Evolutionary conservation across 2,329 filamentous ascomycete species (phyloP).

Genomic region (Xylaria sp.): DNA sequence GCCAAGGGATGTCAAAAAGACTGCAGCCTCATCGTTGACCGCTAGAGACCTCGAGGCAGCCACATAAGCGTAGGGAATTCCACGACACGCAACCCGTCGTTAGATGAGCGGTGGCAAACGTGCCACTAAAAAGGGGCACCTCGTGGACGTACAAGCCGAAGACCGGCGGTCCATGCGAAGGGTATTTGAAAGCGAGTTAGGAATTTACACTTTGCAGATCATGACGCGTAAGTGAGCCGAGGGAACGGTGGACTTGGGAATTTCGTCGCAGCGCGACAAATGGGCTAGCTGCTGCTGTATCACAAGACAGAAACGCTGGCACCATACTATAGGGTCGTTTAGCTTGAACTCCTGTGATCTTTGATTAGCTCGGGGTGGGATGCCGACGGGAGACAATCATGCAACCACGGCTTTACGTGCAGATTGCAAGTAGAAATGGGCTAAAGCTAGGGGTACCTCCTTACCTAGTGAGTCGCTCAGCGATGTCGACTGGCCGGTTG

Average conservation of each 20-base stretch:
- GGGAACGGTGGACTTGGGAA: not conserved
- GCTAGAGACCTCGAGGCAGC: constrained; percentile 11
- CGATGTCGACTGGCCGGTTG: no score
- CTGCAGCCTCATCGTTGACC: constrained; percentile 14
- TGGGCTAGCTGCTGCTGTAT: constrained; percentile 22
- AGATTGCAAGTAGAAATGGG: no score
- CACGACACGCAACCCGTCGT: not conserved
- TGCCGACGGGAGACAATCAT: constrained; percentile 17
- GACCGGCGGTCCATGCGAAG: not conserved
- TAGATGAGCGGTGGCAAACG: constrained; percentile 20
- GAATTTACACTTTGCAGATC: constrained; percentile 19
- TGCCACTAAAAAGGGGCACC: not conserved
- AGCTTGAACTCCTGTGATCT: not conserved
- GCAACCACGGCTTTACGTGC: constrained; percentile 22
- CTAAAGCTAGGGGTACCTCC: no score
- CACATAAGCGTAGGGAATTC: not conserved
- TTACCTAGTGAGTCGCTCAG: no score
- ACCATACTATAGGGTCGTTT: constrained; percentile 24
- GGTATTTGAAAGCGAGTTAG: constrained; percentile 3
- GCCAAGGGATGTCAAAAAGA: constrained; percentile 9
- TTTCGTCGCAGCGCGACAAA: constrained; percentile 12
- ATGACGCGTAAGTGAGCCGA: constrained; percentile 23
- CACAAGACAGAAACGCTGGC: constrained; percentile 25
- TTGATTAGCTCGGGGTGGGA: constrained; percentile 18
- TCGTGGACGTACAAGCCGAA: not conserved